Conservation (phyloP, 305 asterid species). For the Fraxinus angustifolia region DNA sequence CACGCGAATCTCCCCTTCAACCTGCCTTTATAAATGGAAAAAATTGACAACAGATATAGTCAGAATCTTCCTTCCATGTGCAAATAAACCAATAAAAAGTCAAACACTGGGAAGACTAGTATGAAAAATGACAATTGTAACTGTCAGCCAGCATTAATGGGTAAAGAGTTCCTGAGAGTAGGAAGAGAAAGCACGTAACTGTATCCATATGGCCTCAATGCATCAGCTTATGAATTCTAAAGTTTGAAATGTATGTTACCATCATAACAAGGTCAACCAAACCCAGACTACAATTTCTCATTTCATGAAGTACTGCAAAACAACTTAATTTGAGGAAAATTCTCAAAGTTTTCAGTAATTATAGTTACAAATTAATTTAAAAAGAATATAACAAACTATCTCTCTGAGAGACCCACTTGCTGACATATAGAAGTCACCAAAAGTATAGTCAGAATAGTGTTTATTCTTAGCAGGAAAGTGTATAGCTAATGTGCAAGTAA, state of each 20-base stretch:
- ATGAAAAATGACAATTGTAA: neutral
- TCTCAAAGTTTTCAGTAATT: neutral
- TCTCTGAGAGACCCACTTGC: neutral
- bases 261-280: neutral
- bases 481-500: neutral
- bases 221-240: neutral
- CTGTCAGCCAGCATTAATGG: neutral
- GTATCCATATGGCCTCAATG: neutral
- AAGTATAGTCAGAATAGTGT: neutral
- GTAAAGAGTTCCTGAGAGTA: neutral
- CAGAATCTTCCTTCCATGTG: constrained; percentile 16
- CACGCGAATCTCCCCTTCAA: constrained; percentile 81
- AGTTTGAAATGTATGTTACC: neutral
- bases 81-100: constrained; percentile 5
- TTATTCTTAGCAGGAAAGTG: neutral
- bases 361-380: neutral
- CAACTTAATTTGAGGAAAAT: neutral
- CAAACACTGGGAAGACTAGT: neutral
- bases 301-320: neutral
- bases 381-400: neutral
- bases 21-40: constrained; percentile 58
- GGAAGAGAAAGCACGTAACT: neutral
- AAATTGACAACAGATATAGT: constrained; percentile 17
- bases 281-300: neutral
- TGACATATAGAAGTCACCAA: neutral